phyloP scores from a whole-genome alignment of 371 early-diverging fungal genomes.

The Actinomortierella ambigua region DNA sequence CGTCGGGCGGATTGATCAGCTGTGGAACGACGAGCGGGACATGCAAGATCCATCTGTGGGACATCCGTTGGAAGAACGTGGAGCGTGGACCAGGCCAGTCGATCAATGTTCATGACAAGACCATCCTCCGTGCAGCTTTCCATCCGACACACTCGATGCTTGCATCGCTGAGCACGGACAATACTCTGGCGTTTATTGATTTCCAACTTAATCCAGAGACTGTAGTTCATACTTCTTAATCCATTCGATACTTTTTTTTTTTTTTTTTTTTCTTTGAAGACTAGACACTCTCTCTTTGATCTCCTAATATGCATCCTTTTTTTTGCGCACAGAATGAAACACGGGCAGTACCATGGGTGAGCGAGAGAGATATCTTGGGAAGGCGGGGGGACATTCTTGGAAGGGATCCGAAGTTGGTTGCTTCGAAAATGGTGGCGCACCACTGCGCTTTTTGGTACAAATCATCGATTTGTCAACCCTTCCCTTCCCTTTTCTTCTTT shows the following conservation, averaged over 20 bases:
- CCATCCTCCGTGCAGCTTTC: slow-evolving; percentile 33
- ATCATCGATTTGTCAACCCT: too few species aligned
- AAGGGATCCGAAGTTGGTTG: too few species aligned
- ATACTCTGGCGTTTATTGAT: slow-evolving; percentile 29
- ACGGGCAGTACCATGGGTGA: too few species aligned
- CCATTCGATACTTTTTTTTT: not conserved
- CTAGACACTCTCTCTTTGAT: too few species aligned
- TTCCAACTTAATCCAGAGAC: slow-evolving; percentile 22
- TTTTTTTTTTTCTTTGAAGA: not conserved
- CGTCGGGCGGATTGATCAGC: slow-evolving; percentile 27
- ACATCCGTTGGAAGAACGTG: slow-evolving; percentile 39
- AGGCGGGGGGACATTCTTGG: too few species aligned
- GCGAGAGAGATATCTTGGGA: too few species aligned
- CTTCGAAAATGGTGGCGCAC: too few species aligned
- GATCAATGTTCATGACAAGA: slow-evolving; percentile 25
- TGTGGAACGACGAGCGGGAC: slow-evolving; percentile 28
- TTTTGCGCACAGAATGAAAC: too few species aligned
- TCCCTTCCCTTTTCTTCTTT: too few species aligned
- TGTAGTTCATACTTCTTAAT: slow-evolving; percentile 14
- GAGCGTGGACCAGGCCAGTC: slow-evolving; percentile 37
- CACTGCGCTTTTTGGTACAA: too few species aligned
- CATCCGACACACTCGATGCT: slow-evolving; percentile 31
- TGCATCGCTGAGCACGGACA: slow-evolving; percentile 36
- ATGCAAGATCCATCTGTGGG: slow-evolving; percentile 40
- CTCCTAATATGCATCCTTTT: too few species aligned